A percentile compares a stretch with the other conserved stretches of the same genome.
Conservation (phyloP, 2,329 filamentous ascomycete species). For the Domatiomyces catenatus region DNA sequence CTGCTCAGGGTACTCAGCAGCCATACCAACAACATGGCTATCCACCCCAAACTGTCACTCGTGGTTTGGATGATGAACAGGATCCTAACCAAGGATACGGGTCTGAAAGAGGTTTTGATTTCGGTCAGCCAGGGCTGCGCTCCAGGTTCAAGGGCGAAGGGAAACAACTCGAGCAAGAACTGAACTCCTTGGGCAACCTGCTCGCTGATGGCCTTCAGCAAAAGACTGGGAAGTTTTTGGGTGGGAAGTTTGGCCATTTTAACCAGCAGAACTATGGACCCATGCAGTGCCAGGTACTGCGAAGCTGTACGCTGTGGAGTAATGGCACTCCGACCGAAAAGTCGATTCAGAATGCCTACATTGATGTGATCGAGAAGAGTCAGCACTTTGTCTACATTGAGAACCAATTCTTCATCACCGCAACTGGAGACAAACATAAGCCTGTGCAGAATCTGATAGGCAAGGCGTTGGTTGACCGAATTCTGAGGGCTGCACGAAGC, state of each 20-base stretch:
- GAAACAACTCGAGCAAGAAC: constrained; percentile 21
- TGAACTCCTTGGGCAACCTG: constrained; percentile 24
- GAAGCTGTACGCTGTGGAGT: constrained; percentile 41
- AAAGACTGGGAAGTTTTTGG: constrained; percentile 21
- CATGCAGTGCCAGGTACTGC: constrained; percentile 25
- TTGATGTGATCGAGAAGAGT: constrained; percentile 52
- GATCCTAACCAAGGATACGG: constrained; percentile 20
- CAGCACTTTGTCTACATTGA: constrained; percentile 67
- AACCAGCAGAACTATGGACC: constrained; percentile 7
- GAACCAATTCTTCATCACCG: constrained; percentile 81
- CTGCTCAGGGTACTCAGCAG: constrained; percentile 7
- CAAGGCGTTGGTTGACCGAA: constrained; percentile 61
- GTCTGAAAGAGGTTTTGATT: constrained; percentile 19
- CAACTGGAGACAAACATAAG: constrained; percentile 52
- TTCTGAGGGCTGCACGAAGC: constrained; percentile 52
- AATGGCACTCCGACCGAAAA: constrained; percentile 49
- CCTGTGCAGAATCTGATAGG: constrained; percentile 67
- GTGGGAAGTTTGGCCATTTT: constrained; percentile 11
- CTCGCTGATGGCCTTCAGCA: constrained; percentile 27
- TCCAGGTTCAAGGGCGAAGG: constrained; percentile 18
- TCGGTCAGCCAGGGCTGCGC: constrained; percentile 20
- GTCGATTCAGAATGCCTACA: constrained; percentile 76
- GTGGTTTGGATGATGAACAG: constrained; percentile 9
- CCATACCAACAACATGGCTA: constrained; percentile 11
- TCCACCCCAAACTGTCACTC: constrained; percentile 29